Evolutionary conservation across 352 stramenopile species (phyloP), one percentile per base, ranked within the genome.

Genomic region (Phytophthora pisi): DNA sequence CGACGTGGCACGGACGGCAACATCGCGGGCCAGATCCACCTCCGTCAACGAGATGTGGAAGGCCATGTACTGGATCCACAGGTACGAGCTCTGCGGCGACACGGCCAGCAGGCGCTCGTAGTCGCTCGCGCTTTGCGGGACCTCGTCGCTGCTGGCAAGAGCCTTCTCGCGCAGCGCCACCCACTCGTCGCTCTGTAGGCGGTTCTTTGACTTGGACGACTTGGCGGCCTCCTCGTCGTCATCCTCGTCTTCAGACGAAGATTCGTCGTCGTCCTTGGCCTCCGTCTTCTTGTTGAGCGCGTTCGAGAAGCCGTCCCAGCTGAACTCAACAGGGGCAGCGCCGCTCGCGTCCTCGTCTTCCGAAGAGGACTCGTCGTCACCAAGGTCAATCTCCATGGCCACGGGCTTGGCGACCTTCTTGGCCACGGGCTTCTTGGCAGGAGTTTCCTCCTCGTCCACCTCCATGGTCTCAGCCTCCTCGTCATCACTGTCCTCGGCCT

Each of bases 1-100:
- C 24, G 97, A 93, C 31, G 97, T 97, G 7, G 96, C 96, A 47
- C 94, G 88, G 45, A 95, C 79, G 0, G 95, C 97, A 52, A 99
- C 95, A 70, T 96, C 93, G 9, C 96, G 90, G 30, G 96, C 96
- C 47, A 96, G 78, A 8, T 92, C 88, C 52, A 98, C 87, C 66
- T 99, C 95, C 36, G 94, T 98, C 20, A 98, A 77, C 40, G 93
- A 98, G 34, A 99, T 81, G 75, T 99, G 91, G 81, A 98, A 99
- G 15, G 97, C 97, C 96, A 99, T 99, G 84, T 98, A 99, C 70
- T 97, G 92, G 69, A 99, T 99, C 96, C 96, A 99, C 64, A 98
- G 59, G 78, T 97, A 98, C 51, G 95, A 98, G 66, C 88, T 98
- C 73, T 98, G 97, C 15, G 97, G 97, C 55, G 89, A 96, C 51